A percentile compares a stretch with the other conserved stretches of the same genome.
phyloP scores from a whole-genome alignment of 352 stramenopile genomes.

The Phytopythium cucurbitacearum region DNA sequence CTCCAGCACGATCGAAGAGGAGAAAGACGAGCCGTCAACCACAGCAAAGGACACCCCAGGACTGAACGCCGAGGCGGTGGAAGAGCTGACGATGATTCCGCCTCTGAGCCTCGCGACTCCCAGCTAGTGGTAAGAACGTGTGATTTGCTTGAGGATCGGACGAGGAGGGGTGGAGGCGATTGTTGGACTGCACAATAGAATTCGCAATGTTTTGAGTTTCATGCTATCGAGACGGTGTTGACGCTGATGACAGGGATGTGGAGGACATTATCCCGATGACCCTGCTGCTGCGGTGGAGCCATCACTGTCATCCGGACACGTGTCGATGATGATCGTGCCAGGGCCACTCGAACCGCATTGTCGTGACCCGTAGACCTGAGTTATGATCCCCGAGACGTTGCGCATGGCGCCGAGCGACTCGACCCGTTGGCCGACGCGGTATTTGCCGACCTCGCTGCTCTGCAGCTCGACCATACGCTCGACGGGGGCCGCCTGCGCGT shows the following conservation, averaged over 20 bases:
- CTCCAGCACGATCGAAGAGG: too few relatives aligned
- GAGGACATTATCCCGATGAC: too few relatives aligned
- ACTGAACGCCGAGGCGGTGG: background rate
- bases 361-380: constrained; percentile 66
- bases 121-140: background rate
- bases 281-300: too few relatives aligned
- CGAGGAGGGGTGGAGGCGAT: too few relatives aligned
- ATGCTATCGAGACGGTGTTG: too few relatives aligned
- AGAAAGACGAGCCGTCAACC: background rate
- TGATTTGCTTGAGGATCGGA: too few relatives aligned
- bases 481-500: constrained; percentile 16
- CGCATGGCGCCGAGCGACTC: constrained; percentile 41
- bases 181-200: too few relatives aligned
- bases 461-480: constrained; percentile 74
- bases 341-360: constrained; percentile 63
- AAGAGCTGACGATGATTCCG: background rate
- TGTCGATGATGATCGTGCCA: constrained; percentile 74
- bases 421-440: constrained; percentile 54
- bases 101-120: background rate
- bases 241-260: too few relatives aligned
- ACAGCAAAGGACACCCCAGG: background rate
- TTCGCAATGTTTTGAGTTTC: too few relatives aligned
- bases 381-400: constrained; percentile 55
- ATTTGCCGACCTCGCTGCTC: constrained; percentile 79
- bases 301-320: constrained; percentile 16